Conservation (phyloP, 139 green algal species). For the Chlamydomonas incerta region DNA sequence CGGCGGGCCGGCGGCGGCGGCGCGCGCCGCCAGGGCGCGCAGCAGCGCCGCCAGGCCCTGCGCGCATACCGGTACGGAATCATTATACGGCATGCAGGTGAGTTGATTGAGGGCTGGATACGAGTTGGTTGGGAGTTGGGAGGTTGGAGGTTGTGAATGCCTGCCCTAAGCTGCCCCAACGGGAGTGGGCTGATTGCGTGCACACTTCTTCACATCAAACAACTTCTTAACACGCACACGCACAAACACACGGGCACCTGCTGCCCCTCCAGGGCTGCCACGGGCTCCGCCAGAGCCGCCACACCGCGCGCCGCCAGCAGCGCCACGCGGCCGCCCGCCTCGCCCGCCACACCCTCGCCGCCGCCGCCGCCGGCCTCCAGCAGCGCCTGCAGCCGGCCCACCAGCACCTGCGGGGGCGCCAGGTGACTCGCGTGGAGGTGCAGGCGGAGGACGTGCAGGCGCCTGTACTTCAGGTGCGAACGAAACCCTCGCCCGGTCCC, state of each 20-base stretch:
- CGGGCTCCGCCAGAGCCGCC: slow-evolving; percentile 27
- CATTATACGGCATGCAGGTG: too few species aligned
- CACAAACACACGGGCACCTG: not conserved
- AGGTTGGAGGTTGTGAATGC: too few species aligned
- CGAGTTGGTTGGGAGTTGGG: too few species aligned
- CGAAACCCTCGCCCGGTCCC: too few species aligned
- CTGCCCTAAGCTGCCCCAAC: not conserved
- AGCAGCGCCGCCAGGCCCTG: slow-evolving; percentile 28
- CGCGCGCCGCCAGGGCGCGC: not conserved
- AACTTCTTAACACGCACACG: not conserved
- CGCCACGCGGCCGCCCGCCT: not conserved
- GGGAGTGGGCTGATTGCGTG: too few species aligned
- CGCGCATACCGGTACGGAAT: too few species aligned
- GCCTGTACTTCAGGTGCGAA: too few species aligned
- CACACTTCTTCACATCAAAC: not conserved
- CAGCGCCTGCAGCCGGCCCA: slow-evolving; percentile 2
- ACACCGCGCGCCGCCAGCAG: not conserved
- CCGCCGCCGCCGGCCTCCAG: not conserved
- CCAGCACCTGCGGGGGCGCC: slow-evolving; percentile 10
- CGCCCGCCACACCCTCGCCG: not conserved
- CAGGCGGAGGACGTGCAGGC: too few species aligned
- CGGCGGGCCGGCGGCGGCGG: not conserved
- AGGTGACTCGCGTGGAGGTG: too few species aligned
- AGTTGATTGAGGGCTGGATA: too few species aligned
- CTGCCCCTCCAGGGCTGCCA: slow-evolving; percentile 1